Conservation (phyloP, 2,329 filamentous ascomycete genomes). For the Aaosphaeria pasadenensis region DNA sequence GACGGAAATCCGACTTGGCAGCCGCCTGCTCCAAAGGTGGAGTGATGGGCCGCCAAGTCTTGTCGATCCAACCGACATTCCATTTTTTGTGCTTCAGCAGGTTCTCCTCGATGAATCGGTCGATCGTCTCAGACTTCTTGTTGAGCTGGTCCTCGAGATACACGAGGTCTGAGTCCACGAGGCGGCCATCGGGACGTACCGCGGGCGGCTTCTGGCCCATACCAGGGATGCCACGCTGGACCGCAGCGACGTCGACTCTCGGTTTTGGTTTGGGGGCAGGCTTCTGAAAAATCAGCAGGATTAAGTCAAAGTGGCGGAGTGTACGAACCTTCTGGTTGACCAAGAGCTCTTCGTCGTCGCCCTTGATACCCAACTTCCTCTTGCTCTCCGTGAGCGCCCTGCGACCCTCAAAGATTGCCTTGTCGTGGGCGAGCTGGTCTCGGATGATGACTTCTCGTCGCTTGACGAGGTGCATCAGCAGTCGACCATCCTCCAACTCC, state of each 20-base stretch:
- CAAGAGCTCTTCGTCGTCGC: conserved; percentile 78
- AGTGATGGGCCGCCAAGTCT: conserved; percentile 80
- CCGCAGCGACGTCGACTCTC: conserved; percentile 58
- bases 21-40: conserved; percentile 61
- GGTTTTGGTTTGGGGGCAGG: conserved; percentile 46
- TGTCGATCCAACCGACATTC: conserved; percentile 87
- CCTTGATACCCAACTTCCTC: conserved; percentile 82
- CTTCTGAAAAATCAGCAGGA: conserved; percentile 20
- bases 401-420: conserved; percentile 78
- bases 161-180: conserved; percentile 73
- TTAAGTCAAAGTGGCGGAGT: not conserved
- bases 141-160: conserved; percentile 72
- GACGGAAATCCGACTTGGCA: conserved; percentile 37
- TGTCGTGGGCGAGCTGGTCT: conserved; percentile 72
- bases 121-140: conserved; percentile 78
- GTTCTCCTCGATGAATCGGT: conserved; percentile 80
- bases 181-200: conserved; percentile 65
- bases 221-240: conserved; percentile 66
- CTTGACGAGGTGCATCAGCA: conserved; percentile 73
- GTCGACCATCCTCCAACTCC: conserved; percentile 85
- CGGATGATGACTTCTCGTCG: conserved; percentile 77
- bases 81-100: conserved; percentile 85
- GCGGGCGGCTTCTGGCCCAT: conserved; percentile 37
- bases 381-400: conserved; percentile 83
- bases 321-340: conserved; percentile 85